These are phyloP conservation scores for Trichophyton mentagrophytes DNA, from an alignment of 2,329 filamentous ascomycete genomes.

Conservation along the genomic window DNA sequence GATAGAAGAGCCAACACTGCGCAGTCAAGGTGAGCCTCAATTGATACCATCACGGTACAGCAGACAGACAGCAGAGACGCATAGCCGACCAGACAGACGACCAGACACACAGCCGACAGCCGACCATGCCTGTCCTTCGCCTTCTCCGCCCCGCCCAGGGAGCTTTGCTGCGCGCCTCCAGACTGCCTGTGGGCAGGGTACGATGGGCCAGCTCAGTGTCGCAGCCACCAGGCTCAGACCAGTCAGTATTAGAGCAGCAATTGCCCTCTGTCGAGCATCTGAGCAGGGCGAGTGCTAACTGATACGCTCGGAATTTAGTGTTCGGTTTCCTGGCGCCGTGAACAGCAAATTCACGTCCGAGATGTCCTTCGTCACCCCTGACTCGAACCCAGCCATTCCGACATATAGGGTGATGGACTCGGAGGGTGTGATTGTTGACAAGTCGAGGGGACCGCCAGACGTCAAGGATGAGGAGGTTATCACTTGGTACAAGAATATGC, in stretches of 20 bases:
- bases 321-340: constrained; percentile 79
- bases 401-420: constrained; percentile 90
- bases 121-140: constrained; percentile 9
- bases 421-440: constrained; percentile 70
- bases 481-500: constrained; percentile 51
- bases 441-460: constrained; percentile 51
- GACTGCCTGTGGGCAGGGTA: constrained; percentile 15
- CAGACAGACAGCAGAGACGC: constrained; percentile 8
- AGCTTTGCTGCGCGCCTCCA: constrained; percentile 4
- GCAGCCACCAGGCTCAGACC: constrained; percentile 47
- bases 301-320: constrained; percentile 26
- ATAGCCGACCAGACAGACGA: constrained; percentile 13
- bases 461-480: constrained; percentile 51
- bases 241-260: constrained; percentile 31
- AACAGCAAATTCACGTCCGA: constrained; percentile 81
- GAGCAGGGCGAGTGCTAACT: background rate
- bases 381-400: constrained; percentile 61
- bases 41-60: constrained; percentile 2
- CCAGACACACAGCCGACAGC: background rate
- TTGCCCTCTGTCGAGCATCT: too few relatives aligned
- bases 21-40: background rate
- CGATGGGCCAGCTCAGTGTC: constrained; percentile 44
- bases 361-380: constrained; percentile 64
- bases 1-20: background rate
- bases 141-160: constrained; percentile 5